Evolutionary conservation across 805 yeast species (phyloP), one percentile per base, ranked within the genome.

Genomic region (Ogataea parapolymorpha): DNA sequence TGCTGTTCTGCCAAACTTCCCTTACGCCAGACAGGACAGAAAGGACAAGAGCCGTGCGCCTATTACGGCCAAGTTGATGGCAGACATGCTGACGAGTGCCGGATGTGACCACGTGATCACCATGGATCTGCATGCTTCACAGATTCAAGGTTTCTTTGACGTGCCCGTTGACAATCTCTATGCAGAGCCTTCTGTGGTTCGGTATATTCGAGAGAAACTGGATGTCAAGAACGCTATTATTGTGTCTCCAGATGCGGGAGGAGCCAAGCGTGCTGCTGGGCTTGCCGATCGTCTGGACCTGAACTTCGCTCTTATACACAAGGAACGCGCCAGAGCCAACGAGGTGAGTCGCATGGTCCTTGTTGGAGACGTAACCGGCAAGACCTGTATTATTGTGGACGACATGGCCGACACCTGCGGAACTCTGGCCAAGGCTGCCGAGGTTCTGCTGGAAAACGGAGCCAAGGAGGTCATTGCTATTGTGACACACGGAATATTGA

Each of bases 321-420:
- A 85, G 62, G 95, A 85, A 65, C 73, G 95, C 61, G 86, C 84
- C 17, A 73, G 82, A 48, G 93, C 93, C 22, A 85, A 85, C 58
- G 93, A 85, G 59, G 90, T 85, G 27, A 79, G 86, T 30, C 72
- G 84, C 59, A 85, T 85, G 95, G 90, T 84, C 16, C 70, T 85
- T 38, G 95, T 85, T 37, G 95, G 95, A 57, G 93, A 85, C 66
- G 95, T 85, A 26, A 67, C 80, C 3, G 82, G 77, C 45, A 85
- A 85, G 62, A 71, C 79, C 36, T 85, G 93, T 67, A 70, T 85
- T 41, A 77, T 85, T 53, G 86, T 85, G 32, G 95, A 85, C 65
- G 95, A 85, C 62, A 85, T 85, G 89, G 93, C 93, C 33, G 95
- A 85, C 61, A 85, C 95, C 15, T 85, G 95, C 67, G 95, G 93